These are phyloP conservation scores for Alternaria angustiovoidea DNA, from an alignment of 2,329 filamentous ascomycete species.

Conservation along the genomic window DNA sequence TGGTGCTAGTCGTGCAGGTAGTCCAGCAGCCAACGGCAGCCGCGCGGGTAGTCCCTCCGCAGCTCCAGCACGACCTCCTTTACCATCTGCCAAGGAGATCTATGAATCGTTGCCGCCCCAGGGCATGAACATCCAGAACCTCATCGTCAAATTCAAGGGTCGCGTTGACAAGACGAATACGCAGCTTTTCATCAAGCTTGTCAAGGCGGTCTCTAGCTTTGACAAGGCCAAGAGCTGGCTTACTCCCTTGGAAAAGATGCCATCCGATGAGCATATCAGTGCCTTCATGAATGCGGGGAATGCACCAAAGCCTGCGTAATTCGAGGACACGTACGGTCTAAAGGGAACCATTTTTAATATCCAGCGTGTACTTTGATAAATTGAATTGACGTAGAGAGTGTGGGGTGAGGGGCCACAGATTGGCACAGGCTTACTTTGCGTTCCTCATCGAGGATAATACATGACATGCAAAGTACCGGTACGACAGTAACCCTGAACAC, in stretches of 20 bases:
- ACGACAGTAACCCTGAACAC: neutral
- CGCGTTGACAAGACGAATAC: conserved; percentile 49
- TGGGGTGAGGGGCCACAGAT: neutral
- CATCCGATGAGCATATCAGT: conserved; percentile 39
- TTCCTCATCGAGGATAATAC: neutral
- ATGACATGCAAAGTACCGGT: neutral
- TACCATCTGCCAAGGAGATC: conserved; percentile 57
- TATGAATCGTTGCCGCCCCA: conserved; percentile 54
- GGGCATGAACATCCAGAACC: conserved; percentile 54
- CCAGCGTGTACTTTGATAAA: conserved; percentile 1
- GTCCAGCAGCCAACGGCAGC: conserved; percentile 51
- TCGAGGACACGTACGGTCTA: neutral
- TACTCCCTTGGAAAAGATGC: conserved; percentile 42
- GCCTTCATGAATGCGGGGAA: conserved; percentile 26
- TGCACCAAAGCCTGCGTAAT: conserved; percentile 19
- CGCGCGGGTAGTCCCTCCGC: conserved; percentile 41
- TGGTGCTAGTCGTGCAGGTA: conserved; percentile 64
- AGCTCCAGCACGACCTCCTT: conserved; percentile 24
- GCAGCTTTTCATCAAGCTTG: conserved; percentile 54
- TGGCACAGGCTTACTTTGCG: neutral
- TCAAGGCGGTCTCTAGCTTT: conserved; percentile 50
- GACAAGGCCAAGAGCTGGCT: conserved; percentile 42
- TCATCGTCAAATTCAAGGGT: conserved; percentile 54
- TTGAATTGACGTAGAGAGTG: conserved; percentile 1
- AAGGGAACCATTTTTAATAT: neutral